Evolutionary conservation across 106 monocot species (phyloP).

Genomic region (Cymbidium sinense): DNA sequence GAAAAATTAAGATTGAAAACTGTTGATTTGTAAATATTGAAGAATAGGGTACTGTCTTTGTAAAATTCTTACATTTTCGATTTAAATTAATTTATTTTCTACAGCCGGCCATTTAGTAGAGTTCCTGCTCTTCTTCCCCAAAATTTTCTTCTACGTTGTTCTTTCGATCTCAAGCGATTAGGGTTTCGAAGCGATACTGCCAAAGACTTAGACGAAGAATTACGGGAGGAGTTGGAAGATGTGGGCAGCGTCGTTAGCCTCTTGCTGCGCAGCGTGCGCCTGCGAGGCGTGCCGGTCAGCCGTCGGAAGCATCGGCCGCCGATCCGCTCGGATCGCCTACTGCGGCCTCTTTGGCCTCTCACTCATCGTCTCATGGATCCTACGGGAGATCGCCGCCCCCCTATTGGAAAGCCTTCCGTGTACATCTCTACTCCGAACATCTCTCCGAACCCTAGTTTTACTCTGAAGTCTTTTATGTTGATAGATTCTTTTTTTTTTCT

Average conservation of each 20-base stretch:
- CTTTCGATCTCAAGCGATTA: no score
- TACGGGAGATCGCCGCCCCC: slow-evolving; percentile 95
- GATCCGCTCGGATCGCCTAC: slow-evolving; percentile 96
- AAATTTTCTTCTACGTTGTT: no score
- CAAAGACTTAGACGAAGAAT: not conserved
- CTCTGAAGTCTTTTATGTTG: not conserved
- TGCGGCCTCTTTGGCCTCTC: slow-evolving; percentile 98
- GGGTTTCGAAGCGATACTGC: not conserved
- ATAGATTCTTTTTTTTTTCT: not conserved
- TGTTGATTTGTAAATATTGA: no score
- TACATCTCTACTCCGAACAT: slow-evolving; percentile 13
- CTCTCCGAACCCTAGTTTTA: slow-evolving; percentile 1
- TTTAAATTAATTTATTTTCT: no score
- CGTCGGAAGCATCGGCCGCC: slow-evolving; percentile 86
- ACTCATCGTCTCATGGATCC: slow-evolving; percentile 87
- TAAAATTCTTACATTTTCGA: no score
- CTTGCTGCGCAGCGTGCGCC: slow-evolving; percentile 98
- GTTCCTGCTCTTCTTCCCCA: no score
- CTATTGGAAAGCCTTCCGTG: slow-evolving; percentile 87
- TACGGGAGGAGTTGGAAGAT: slow-evolving; percentile 16
- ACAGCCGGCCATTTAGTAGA: no score
- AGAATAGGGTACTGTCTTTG: no score
- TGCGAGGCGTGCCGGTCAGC: slow-evolving; percentile 96
- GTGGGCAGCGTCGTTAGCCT: slow-evolving; percentile 98
- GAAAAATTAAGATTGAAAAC: no score